A percentile compares a stretch with the other conserved stretches of the same genome.
Conservation (phyloP, 306 rosid species). For the Rubus idaeus region DNA sequence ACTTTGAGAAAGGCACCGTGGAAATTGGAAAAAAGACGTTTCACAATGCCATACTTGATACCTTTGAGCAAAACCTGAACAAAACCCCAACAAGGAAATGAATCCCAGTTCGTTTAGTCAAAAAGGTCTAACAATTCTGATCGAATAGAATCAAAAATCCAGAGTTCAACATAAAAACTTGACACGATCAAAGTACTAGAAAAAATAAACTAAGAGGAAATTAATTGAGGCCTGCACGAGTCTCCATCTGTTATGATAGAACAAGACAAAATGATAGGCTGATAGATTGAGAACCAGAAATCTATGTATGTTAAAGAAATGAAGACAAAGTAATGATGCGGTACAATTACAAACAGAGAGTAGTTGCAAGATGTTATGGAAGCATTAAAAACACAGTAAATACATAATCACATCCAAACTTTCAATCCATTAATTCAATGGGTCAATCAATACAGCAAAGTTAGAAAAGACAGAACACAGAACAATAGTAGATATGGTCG, state of each 20-base stretch:
- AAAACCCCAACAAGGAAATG: not conserved
- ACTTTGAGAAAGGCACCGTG: not conserved
- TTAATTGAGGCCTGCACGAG: not conserved
- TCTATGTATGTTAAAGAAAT: not conserved
- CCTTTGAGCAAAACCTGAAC: constrained; percentile 33
- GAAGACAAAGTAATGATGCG: not conserved
- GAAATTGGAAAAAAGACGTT: not conserved
- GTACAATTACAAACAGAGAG: not conserved
- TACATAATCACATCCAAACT: constrained; percentile 4
- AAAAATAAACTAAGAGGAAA: not conserved
- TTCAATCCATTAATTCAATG: not conserved
- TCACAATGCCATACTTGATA: constrained; percentile 10
- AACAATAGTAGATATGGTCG: not conserved
- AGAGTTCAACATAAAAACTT: not conserved
- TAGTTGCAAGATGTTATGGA: constrained; percentile 21
- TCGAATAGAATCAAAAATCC: not conserved
- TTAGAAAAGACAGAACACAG: not conserved
- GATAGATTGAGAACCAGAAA: not conserved
- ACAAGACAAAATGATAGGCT: not conserved
- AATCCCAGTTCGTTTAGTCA: not conserved
- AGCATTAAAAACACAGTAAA: constrained; percentile 17
- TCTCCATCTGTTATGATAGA: not conserved
- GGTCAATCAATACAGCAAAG: not conserved
- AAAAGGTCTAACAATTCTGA: not conserved
- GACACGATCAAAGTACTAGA: not conserved